Percentiles rank a stretch among this genome's conserved stretches.
Conservation (phyloP, 257 asterid species). For the Hygrophila difformis region DNA sequence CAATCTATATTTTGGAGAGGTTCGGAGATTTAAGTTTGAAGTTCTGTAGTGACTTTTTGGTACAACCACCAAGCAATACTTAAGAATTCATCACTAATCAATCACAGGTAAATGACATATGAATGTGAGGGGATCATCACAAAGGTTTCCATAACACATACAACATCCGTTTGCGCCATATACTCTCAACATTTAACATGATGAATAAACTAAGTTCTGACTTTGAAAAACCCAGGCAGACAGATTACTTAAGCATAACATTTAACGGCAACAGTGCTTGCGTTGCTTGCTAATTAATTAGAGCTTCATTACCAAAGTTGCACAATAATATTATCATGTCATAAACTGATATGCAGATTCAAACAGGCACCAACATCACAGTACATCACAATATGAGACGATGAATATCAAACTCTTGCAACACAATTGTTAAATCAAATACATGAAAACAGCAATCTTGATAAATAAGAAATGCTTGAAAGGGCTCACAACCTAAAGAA, state of each 20-base stretch:
- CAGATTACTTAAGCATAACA: no score
- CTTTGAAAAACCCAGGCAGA: neutral
- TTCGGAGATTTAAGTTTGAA: neutral
- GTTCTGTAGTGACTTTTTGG: neutral
- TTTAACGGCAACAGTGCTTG: no score
- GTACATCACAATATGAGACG: neutral
- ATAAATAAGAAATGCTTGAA: no score
- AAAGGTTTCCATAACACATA: neutral
- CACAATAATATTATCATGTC: neutral
- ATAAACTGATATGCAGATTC: slow-evolving; percentile 4
- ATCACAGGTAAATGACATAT: neutral
- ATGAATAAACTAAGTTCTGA: neutral
- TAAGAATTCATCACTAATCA: neutral
- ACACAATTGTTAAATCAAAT: no score
- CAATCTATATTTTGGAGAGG: neutral
- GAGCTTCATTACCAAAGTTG: slow-evolving; percentile 4
- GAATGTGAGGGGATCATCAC: neutral
- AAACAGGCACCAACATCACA: neutral
- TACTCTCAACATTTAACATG: neutral
- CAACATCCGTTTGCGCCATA: slow-evolving; percentile 6
- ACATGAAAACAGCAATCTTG: no score
- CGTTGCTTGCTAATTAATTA: neutral
- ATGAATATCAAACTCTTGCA: slow-evolving; percentile 1
- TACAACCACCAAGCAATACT: neutral
- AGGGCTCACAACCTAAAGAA: no score